Evolutionary conservation across 225 moss, liverwort and hornwort genomes (phyloP).

Genomic region (Climacium dendroides): DNA sequence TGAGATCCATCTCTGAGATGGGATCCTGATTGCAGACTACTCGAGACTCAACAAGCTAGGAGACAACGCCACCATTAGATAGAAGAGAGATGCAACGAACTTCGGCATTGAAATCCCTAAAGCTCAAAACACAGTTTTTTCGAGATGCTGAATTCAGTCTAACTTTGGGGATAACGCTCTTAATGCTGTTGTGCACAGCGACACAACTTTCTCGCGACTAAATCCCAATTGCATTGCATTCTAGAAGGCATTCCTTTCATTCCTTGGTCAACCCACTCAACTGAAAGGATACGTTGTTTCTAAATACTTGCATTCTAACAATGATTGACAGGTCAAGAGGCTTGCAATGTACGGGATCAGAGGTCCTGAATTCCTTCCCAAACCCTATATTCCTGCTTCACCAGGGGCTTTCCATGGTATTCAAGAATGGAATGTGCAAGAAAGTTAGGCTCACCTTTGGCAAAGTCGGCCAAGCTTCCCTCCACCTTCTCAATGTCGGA

Average conservation of each 20-base stretch:
- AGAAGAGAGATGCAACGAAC: not conserved
- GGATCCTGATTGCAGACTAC: not conserved
- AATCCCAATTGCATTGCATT: not conserved
- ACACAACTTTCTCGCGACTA: not conserved
- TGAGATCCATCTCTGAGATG: not conserved
- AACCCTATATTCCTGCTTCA: not conserved
- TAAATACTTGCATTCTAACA: not conserved
- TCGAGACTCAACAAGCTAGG: not conserved
- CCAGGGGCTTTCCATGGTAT: not conserved
- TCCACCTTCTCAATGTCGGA: constrained; percentile 65
- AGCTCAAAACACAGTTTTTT: not conserved
- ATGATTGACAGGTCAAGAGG: not conserved
- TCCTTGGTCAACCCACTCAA: not conserved
- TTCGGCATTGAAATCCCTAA: not conserved
- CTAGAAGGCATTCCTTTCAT: not conserved
- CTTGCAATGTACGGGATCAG: not conserved
- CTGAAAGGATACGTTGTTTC: too few species aligned
- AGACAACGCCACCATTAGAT: not conserved
- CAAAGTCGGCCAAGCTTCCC: constrained; percentile 63
- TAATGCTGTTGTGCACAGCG: not conserved
- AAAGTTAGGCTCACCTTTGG: constrained; percentile 39
- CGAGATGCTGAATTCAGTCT: not conserved
- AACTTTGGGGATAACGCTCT: not conserved
- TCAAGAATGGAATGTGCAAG: not conserved
- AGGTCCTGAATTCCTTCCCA: not conserved